Conservation (phyloP, 1,139 yeast species). For the Zygosaccharomyces pseudobailii region DNA sequence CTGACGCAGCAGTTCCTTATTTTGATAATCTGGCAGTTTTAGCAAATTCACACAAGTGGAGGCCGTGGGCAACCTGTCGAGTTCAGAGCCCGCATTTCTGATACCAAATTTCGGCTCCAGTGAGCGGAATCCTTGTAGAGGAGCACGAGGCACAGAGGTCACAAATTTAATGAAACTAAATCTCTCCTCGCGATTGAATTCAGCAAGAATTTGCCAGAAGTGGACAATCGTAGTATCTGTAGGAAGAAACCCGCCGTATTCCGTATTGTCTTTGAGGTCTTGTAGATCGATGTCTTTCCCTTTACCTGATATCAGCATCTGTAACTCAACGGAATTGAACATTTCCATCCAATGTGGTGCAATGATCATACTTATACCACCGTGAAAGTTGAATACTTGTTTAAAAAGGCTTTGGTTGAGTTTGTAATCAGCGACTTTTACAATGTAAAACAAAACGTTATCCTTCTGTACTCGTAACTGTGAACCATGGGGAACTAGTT, state of each 20-base stretch:
- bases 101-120: conserved; percentile 79
- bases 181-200: conserved; percentile 57
- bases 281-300: conserved; percentile 60
- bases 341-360: conserved; percentile 72
- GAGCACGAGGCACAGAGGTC: conserved; percentile 88
- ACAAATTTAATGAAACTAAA: conserved; percentile 73
- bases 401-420: conserved; percentile 56
- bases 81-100: conserved; percentile 55
- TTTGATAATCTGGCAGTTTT: conserved; percentile 75
- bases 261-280: conserved; percentile 62
- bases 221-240: conserved; percentile 51
- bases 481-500: conserved; percentile 59
- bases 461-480: conserved; percentile 49
- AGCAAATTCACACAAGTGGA: conserved; percentile 88
- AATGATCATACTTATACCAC: conserved; percentile 66
- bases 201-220: conserved; percentile 75
- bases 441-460: conserved; percentile 71
- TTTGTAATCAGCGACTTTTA: conserved; percentile 73
- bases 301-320: conserved; percentile 82
- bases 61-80: conserved; percentile 75
- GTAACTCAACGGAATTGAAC: conserved; percentile 81
- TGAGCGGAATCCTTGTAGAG: conserved; percentile 76
- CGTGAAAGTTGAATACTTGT: conserved; percentile 62
- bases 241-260: conserved; percentile 62
- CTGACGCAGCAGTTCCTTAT: conserved; percentile 51